These are phyloP conservation scores for Pseudocercospora eumusae DNA, from an alignment of 2,329 filamentous ascomycete genomes.

Conservation along the genomic window DNA sequence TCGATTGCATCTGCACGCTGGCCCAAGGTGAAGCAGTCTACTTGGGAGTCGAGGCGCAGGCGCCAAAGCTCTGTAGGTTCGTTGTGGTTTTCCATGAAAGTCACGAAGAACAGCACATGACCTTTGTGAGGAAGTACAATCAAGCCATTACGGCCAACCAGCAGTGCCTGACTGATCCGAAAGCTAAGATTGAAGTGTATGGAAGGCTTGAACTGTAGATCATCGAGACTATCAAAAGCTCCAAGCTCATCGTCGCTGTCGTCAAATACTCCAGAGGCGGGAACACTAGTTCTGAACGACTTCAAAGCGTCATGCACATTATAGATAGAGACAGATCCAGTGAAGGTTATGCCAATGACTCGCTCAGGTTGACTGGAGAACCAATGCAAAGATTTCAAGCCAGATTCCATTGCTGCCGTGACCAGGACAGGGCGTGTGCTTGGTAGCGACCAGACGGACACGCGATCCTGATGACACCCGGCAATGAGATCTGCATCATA, in stretches of 20 bases:
- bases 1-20: slow-evolving; percentile 15
- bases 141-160: slow-evolving; percentile 32
- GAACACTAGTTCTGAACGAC: slow-evolving; percentile 5
- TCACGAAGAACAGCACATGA: slow-evolving; percentile 29
- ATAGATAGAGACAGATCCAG: slow-evolving; percentile 18
- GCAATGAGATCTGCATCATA: slow-evolving; percentile 20
- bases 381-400: slow-evolving; percentile 22
- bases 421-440: slow-evolving; percentile 19
- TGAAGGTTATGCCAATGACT: slow-evolving; percentile 16
- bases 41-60: slow-evolving; percentile 21
- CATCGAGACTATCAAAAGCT: slow-evolving; percentile 29
- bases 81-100: slow-evolving; percentile 23
- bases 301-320: slow-evolving; percentile 18
- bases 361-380: slow-evolving; percentile 13
- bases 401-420: slow-evolving; percentile 12
- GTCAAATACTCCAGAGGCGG: background rate
- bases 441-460: slow-evolving; percentile 21
- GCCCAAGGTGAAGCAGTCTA: slow-evolving; percentile 27
- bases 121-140: slow-evolving; percentile 28
- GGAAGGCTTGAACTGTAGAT: slow-evolving; percentile 20
- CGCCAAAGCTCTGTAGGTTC: slow-evolving; percentile 28
- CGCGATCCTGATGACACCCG: slow-evolving; percentile 16
- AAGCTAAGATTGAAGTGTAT: slow-evolving; percentile 16
- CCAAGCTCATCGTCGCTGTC: slow-evolving; percentile 24
- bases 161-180: slow-evolving; percentile 19